These are phyloP conservation scores for Oryza glumipatula DNA, from an alignment of 176 grass and related monocot genomes.

Conservation along the genomic window DNA sequence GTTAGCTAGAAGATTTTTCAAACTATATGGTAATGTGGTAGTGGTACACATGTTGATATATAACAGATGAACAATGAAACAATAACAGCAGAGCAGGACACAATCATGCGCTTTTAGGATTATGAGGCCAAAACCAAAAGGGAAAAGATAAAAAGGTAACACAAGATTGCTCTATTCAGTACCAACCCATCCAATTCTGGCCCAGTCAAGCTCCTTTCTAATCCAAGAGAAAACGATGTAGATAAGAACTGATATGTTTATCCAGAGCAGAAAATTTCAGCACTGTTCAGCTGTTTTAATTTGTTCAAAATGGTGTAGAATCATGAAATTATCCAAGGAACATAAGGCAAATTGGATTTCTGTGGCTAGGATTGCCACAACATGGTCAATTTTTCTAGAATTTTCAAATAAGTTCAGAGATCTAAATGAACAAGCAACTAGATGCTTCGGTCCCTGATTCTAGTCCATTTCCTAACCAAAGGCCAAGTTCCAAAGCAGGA, in stretches of 20 bases:
- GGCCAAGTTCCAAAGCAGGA: not conserved
- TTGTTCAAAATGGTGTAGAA: slow-evolving; percentile 24
- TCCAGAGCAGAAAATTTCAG: slow-evolving; percentile 30
- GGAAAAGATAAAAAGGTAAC: not conserved
- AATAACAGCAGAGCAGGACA: not conserved
- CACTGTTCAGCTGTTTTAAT: not conserved
- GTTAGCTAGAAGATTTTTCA: slow-evolving; percentile 1
- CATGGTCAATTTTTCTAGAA: slow-evolving; percentile 3
- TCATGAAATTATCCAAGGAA: slow-evolving; percentile 1
- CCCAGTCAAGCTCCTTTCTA: slow-evolving; percentile 4
- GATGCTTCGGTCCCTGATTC: slow-evolving; percentile 8
- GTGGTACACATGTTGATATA: not conserved
- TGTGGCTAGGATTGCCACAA: not conserved
- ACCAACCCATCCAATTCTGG: slow-evolving; percentile 34
- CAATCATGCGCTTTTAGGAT: slow-evolving; percentile 14
- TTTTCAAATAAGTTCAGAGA: not conserved
- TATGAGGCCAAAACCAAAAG: slow-evolving; percentile 14
- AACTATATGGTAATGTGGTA: not conserved
- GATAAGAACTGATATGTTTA: not conserved
- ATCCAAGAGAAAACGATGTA: not conserved
- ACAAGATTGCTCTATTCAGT: not conserved
- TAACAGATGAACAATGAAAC: not conserved
- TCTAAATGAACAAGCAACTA: slow-evolving; percentile 17
- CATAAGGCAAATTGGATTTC: not conserved
- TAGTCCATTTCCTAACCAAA: slow-evolving; percentile 11